Evolutionary conservation across 371 early-diverging fungal genomes (phyloP), one percentile per base, ranked within the genome.

Genomic region (Nosema muscidifuracis): DNA sequence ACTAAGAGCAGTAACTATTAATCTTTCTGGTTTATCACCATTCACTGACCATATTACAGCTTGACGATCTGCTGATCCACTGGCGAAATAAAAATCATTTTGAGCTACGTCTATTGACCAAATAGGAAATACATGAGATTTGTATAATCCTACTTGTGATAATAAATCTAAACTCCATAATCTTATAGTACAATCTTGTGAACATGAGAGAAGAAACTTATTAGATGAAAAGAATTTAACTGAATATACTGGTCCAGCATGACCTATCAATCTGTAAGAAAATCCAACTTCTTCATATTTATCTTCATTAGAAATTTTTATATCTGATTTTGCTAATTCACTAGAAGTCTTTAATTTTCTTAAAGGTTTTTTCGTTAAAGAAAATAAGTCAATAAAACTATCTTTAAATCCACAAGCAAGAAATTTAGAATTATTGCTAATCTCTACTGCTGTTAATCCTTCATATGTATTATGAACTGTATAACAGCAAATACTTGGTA

Each of bases 71-170:
- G 91, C 91, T 16, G 91, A 90, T 0, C 93, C 95, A 0, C 92
- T 92, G 3, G 92, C 96, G 86, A 97, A 97, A 81, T 95, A 97
- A 77, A 89, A 87, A 24, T 93, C 93, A 72, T 88, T 86, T 0
- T 90, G 90, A 1, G 91, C 87, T 78, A 94, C 89, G 57, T 89
- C 87, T 0, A 93, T 88, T 77, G 89, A 90, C 96, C 97, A 99
- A 2, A 99, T 86, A 13, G 99, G 98, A 79, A 92, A 93, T 79
- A 90, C 92, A 84, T 97, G 97, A 28, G 94, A 93, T 79, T 89
- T 90, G 85, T 95, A 99, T 50, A 88, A 87, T 15, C 90, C 95
- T 7, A 97, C 75, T 75, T 91, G 91, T 30, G 88, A 86, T 67
- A 85, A 88, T 6, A 94, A 90, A 44, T 91, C 91, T 30, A 91